Conservation (phyloP, 257 asterid genomes). For the Datura wrightii region DNA sequence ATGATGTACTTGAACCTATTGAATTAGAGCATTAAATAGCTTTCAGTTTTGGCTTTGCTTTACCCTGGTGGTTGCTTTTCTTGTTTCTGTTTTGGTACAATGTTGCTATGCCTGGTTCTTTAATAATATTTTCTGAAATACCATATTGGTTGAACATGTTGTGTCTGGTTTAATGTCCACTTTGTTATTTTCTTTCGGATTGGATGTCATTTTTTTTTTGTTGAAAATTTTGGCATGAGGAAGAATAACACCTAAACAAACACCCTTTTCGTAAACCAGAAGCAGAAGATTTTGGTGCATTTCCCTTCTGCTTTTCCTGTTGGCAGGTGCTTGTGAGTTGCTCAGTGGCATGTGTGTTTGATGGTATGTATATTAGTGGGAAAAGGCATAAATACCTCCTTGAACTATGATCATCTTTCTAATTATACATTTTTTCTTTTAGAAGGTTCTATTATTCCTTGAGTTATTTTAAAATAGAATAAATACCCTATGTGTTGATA, state of each 20-base stretch:
- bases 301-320: not conserved
- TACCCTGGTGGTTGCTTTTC: slow-evolving; percentile 9
- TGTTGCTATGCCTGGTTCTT: not conserved
- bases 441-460: no score
- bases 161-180: not conserved
- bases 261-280: no score
- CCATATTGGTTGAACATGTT: not conserved
- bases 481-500: no score
- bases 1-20: not conserved
- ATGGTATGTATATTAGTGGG: no score
- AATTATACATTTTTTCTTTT: no score
- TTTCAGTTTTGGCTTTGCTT: slow-evolving; percentile 10
- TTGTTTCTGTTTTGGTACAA: not conserved
- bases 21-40: slow-evolving; percentile 15
- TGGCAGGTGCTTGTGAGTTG: not conserved
- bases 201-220: not conserved
- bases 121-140: slow-evolving; percentile 11
- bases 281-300: not conserved
- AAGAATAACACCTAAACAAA: not conserved
- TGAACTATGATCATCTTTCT: no score
- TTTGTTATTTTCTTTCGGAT: not conserved
- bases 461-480: no score
- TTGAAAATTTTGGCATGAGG: not conserved
- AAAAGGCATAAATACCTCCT: no score
- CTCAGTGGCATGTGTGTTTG: not conserved